Percentiles rank a stretch among this genome's conserved stretches.
Evolutionary conservation across 345 rosid genomes (phyloP).

Genomic region (Sonneratia caseolaris): DNA sequence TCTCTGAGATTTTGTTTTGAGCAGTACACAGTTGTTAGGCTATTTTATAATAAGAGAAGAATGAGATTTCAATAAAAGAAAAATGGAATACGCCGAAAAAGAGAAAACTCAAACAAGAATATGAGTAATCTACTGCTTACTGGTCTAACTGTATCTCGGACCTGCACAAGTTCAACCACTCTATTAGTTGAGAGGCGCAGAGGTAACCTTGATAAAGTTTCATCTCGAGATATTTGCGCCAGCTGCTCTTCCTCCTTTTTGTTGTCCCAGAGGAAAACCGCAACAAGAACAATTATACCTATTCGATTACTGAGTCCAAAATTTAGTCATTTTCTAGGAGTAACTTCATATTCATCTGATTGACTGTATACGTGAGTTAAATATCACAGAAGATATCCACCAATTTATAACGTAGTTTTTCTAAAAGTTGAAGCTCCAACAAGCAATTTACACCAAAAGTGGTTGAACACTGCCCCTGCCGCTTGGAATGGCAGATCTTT

Average conservation of each 20-base stretch:
- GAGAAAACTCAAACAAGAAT: conserved; percentile 1
- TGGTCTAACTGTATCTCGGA: conserved; percentile 84
- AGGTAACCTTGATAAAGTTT: conserved; percentile 89
- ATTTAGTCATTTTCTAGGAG: conserved; percentile 33
- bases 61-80: background rate
- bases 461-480: background rate
- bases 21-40: background rate
- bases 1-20: too few relatives aligned
- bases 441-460: background rate
- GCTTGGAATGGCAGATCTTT: too few relatives aligned
- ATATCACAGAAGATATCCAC: background rate
- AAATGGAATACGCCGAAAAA: background rate
- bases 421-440: background rate
- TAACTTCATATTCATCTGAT: background rate
- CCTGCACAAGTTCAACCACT: conserved; percentile 89
- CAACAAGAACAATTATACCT: conserved; percentile 74
- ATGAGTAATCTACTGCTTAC: conserved; percentile 32
- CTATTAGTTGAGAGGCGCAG: conserved; percentile 84
- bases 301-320: conserved; percentile 55
- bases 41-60: background rate
- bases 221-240: conserved; percentile 75
- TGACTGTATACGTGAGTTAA: background rate
- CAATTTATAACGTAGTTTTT: background rate
- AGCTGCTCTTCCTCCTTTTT: conserved; percentile 96
- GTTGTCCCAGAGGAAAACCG: conserved; percentile 79